Evolutionary conservation across 495 filamentous ascomycete genomes (phyloP).

Genomic region (Talaromyces adpressus): DNA sequence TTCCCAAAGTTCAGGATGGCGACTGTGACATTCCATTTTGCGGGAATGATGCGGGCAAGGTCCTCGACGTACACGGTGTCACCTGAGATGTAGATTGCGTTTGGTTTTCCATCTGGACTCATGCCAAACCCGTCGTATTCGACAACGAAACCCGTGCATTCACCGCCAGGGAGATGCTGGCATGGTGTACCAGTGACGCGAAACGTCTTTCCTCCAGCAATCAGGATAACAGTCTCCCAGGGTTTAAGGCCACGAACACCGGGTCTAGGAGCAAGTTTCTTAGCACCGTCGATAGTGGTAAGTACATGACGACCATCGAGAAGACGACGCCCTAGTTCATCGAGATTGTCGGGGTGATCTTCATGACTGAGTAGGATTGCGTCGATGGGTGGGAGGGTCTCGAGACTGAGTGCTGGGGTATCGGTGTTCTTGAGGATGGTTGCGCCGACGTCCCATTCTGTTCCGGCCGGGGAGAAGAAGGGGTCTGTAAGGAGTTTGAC

Average conservation of each 20-base stretch:
- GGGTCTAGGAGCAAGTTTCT: constrained; percentile 33
- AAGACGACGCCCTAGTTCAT: constrained; percentile 30
- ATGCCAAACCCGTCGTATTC: constrained; percentile 30
- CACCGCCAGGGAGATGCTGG: constrained; percentile 38
- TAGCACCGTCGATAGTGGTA: constrained; percentile 42
- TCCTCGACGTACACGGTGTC: constrained; percentile 48
- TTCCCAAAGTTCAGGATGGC: constrained; percentile 25
- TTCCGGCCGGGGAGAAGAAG: constrained; percentile 41
- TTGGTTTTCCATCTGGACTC: constrained; percentile 29
- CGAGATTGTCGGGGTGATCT: constrained; percentile 49
- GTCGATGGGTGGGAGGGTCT: constrained; percentile 41
- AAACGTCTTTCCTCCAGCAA: constrained; percentile 18
- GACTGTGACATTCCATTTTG: constrained; percentile 16
- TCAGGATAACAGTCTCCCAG: constrained; percentile 18
- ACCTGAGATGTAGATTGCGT: constrained; percentile 49
- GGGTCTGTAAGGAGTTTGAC: constrained; percentile 47
- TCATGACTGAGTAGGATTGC: constrained; percentile 48
- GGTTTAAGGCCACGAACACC: constrained; percentile 33
- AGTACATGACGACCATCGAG: constrained; percentile 44
- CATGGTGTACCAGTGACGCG: constrained; percentile 36
- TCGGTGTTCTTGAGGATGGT: constrained; percentile 24
- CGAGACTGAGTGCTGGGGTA: constrained; percentile 27
- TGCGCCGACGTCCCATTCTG: constrained; percentile 25
- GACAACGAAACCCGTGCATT: constrained; percentile 44
- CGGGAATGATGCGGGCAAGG: constrained; percentile 17